These are phyloP conservation scores for Anthoceros angustus DNA, from an alignment of 225 moss, liverwort and hornwort species.

Conservation along the genomic window DNA sequence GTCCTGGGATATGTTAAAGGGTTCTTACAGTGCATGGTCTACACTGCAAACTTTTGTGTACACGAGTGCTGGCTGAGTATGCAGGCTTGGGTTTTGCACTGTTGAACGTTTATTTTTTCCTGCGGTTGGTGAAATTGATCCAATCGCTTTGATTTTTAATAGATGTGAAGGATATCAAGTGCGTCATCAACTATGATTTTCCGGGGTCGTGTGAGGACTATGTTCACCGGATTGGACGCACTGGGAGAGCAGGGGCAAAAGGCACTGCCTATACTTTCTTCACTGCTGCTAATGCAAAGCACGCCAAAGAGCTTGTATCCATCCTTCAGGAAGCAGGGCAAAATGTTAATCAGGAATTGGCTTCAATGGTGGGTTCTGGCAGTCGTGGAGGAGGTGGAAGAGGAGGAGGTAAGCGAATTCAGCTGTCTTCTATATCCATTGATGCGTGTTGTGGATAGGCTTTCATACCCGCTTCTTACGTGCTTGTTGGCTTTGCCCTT, in stretches of 20 bases:
- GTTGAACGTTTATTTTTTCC: neutral
- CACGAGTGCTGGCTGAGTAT: too few relatives aligned
- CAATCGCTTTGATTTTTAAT: slow-evolving; percentile 1
- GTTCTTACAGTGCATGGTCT: too few relatives aligned
- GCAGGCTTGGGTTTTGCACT: neutral
- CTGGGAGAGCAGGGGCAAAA: slow-evolving; percentile 92
- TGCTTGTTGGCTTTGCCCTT: neutral
- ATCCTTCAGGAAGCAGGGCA: slow-evolving; percentile 86
- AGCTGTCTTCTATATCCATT: neutral
- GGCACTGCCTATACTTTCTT: slow-evolving; percentile 96
- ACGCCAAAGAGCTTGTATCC: slow-evolving; percentile 79
- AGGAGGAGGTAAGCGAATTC: slow-evolving; percentile 10
- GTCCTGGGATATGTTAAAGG: too few relatives aligned
- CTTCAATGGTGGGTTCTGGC: slow-evolving; percentile 60
- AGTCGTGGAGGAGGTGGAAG: slow-evolving; percentile 61
- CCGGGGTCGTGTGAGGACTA: slow-evolving; percentile 99
- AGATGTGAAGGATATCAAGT: slow-evolving; percentile 99
- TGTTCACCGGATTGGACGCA: slow-evolving; percentile 97
- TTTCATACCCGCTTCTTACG: too few relatives aligned
- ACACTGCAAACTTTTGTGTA: too few relatives aligned
- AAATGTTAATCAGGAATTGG: slow-evolving; percentile 52
- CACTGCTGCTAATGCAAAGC: slow-evolving; percentile 86
- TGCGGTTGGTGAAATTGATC: neutral
- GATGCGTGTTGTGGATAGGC: neutral
- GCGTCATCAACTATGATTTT: slow-evolving; percentile 99